Evolutionary conservation across 371 early-diverging fungal genomes (phyloP).

Genomic region (Catenaria anguillulae): DNA sequence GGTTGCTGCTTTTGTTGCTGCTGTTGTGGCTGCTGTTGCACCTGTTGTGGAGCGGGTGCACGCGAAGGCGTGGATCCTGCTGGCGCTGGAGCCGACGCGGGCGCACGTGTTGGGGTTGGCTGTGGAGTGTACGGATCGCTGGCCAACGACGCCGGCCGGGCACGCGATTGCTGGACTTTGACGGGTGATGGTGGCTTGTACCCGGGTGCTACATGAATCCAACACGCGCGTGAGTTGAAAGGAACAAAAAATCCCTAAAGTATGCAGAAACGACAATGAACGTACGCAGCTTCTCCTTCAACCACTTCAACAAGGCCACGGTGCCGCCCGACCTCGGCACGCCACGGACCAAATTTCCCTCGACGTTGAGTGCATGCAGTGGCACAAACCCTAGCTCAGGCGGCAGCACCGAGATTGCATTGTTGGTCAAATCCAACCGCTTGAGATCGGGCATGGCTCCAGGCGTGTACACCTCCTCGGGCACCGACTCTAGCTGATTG

Average conservation of each 20-base stretch:
- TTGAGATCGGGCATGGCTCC: slow-evolving; percentile 23
- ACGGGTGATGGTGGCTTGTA: neutral
- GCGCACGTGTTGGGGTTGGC: too few species aligned
- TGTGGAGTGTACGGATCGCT: neutral
- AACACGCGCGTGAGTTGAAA: neutral
- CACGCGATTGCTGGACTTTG: neutral
- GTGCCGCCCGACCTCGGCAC: neutral
- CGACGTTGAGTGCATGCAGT: slow-evolving; percentile 37
- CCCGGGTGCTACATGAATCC: neutral
- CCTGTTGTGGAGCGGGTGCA: too few species aligned
- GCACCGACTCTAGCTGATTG: slow-evolving; percentile 7
- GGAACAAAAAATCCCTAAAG: neutral
- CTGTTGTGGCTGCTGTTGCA: too few species aligned
- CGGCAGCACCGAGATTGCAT: neutral
- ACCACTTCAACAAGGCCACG: neutral
- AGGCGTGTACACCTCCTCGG: neutral
- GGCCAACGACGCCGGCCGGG: neutral
- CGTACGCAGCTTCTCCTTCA: neutral
- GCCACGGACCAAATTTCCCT: slow-evolving; percentile 4
- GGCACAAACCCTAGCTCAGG: slow-evolving; percentile 22
- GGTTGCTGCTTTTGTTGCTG: slow-evolving; percentile 21
- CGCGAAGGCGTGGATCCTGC: neutral
- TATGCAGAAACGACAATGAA: neutral
- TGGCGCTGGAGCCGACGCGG: neutral
- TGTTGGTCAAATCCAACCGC: slow-evolving; percentile 30